phyloP scores from a whole-genome alignment of 1,284 basidiomycete genomes.

The Pholiota adiposa region DNA sequence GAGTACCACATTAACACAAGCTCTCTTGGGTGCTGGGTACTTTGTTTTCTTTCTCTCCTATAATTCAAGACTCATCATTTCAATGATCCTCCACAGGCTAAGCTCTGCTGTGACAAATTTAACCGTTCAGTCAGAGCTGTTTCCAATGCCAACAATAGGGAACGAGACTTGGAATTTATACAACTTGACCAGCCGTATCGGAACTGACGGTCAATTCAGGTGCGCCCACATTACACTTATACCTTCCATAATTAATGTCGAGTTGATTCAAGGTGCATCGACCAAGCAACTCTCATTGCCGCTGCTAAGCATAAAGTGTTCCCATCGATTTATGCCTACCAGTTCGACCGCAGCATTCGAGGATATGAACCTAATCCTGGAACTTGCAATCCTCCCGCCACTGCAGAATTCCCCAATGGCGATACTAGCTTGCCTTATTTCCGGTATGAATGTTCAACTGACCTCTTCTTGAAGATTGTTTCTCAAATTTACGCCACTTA shows the following conservation, averaged over 20 bases:
- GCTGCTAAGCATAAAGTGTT: conserved; percentile 31
- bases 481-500: conserved; percentile 16
- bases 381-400: conserved; percentile 28
- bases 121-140: conserved; percentile 24
- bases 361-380: conserved; percentile 32
- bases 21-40: conserved; percentile 28
- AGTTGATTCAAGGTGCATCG: conserved; percentile 26
- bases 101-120: conserved; percentile 17
- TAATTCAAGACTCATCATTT: neutral
- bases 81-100: neutral
- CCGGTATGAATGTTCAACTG: conserved; percentile 21
- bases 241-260: neutral
- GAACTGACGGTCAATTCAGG: conserved; percentile 34
- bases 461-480: conserved; percentile 10
- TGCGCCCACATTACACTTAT: conserved; percentile 5
- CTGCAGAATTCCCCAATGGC: conserved; percentile 29
- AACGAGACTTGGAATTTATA: conserved; percentile 28
- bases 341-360: conserved; percentile 34
- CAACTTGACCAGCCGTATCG: conserved; percentile 32
- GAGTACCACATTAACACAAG: conserved; percentile 21
- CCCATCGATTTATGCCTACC: conserved; percentile 33
- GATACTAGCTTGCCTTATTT: conserved; percentile 35
- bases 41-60: conserved; percentile 2
- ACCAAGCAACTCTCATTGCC: conserved; percentile 34
- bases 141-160: conserved; percentile 27